phyloP scores from a whole-genome alignment of 345 rosid species.

The Salix caprea region DNA sequence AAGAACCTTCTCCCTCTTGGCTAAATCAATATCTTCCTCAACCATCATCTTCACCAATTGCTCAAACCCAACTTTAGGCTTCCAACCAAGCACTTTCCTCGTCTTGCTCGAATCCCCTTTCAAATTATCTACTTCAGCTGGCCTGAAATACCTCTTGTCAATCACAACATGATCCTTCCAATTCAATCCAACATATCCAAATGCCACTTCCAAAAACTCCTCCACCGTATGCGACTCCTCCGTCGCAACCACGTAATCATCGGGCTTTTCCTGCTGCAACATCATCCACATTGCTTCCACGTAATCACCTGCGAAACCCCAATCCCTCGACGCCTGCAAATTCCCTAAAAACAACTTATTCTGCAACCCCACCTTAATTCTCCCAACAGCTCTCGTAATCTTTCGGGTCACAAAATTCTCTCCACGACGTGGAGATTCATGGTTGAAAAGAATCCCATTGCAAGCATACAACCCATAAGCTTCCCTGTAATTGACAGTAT shows the following conservation, averaged over 20 bases:
- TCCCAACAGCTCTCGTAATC: slow-evolving; percentile 86
- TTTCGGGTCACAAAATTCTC: slow-evolving; percentile 94
- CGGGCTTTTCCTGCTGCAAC: slow-evolving; percentile 91
- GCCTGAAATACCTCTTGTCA: slow-evolving; percentile 59
- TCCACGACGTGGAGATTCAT: slow-evolving; percentile 87
- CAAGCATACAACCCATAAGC: slow-evolving; percentile 87
- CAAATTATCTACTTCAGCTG: slow-evolving; percentile 55
- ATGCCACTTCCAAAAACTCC: slow-evolving; percentile 79
- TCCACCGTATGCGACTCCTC: slow-evolving; percentile 89
- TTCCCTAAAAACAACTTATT: slow-evolving; percentile 80
- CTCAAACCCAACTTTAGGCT: slow-evolving; percentile 75
- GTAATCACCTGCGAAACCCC: slow-evolving; percentile 96
- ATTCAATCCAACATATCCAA: slow-evolving; percentile 54
- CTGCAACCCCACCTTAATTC: slow-evolving; percentile 84
- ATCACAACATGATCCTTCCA: slow-evolving; percentile 61
- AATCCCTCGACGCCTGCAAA: slow-evolving; percentile 79
- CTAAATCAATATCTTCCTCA: slow-evolving; percentile 69
- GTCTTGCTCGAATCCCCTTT: slow-evolving; percentile 58
- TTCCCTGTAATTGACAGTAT: slow-evolving; percentile 90
- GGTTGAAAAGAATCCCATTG: slow-evolving; percentile 87
- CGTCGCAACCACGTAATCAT: slow-evolving; percentile 91
- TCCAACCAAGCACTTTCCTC: slow-evolving; percentile 59
- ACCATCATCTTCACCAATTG: slow-evolving; percentile 93
- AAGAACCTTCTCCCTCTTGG: slow-evolving; percentile 89
- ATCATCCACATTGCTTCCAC: slow-evolving; percentile 99